Base-by-base conservation (phyloP, 495 filamentous ascomycete genomes). In the Apodospora peruviana region DNA sequence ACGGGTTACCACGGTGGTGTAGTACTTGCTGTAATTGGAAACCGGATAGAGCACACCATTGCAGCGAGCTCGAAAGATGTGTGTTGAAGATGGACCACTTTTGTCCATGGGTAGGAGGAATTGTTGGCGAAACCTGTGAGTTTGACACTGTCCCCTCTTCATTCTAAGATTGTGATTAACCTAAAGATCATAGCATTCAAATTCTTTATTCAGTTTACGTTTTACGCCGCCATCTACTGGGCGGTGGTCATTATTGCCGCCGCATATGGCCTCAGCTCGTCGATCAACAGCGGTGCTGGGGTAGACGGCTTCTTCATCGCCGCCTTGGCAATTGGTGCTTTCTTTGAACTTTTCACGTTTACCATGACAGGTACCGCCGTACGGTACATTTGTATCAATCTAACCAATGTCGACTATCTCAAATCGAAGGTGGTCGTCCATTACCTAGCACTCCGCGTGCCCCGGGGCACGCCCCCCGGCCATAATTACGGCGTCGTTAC, bases 31-130 rank as follows among this genome's bases (percentile, higher is more conserved):
- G 74, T 45, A 85, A 82, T 51, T 95, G 85, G 78, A 96, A 95
- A 60, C 79, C 83, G 4, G 91, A 95, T 56, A 74, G 91, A 22
- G 75, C 85, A 2, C 90, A 95, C 55, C 91, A 96, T 65, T 91
- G 85, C 61, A 83, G 83, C 36, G 86, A 93, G 56, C 69, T 90
- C 11, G 81, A 81, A 39, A 74, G 90, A 25, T 96, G 91, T 65
- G 83, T 91, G 23, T 70, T 73, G 24, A 91, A 88, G 56, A 91
- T 95, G 86, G 91, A 96, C 55, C 91, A 96, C 62, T 95, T 88
- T 57, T 96, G 91, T 64, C 91, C 91, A 1, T 96, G 91, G 89
- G 90, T 94, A 43, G 91, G 91, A 19, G 91, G 91, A 16, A 83
- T 94, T 44, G 82, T 96, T 9, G 86, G 82, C 0, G 91, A 95